Evolutionary conservation across 495 filamentous ascomycete genomes (phyloP), one percentile per base, ranked within the genome.

Genomic region (Trypethelium eluteriae): DNA sequence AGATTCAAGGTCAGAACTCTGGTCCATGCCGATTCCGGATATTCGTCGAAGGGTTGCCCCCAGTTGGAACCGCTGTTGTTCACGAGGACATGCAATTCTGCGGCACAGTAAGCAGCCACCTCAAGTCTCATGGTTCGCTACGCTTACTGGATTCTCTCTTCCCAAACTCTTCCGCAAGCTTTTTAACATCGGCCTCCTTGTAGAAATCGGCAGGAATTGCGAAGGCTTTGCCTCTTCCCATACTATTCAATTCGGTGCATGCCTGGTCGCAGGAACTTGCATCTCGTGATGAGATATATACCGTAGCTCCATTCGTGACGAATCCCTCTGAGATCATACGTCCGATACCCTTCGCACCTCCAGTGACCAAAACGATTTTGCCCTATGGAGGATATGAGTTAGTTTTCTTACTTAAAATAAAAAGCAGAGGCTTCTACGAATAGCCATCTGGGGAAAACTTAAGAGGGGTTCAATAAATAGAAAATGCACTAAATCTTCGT

Each of bases 241-340:
- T 73, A 7, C 80, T 84, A 73, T 87, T 88, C 46, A 89, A 77
- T 72, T 88, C 84, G 11, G 75, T 76, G 67, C 77, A 82, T 9
- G 85, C 85, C 67, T 83, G 64, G 35, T 84, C 83, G 71, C 85
- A 88, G 50, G 83, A 79, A 72, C 82, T 81, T 38, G 78, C 80
- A 72, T 88, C 88, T 53, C 89, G 87, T 3, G 89, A 91, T 7
- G 88, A 89, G 67, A 94, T 92, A 76, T 93, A 93, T 39, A 93
- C 90, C 56, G 64, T 73, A 32, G 74, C 72, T 44, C 73, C 73
- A 63, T 74, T 74, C 34, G 46, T 36, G 36, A 76, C 71, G 56
- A 76, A 76, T 35, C 74, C 74, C 62, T 73, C 68, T 0, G 71
- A 73, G n/a, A 76, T 76, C 74, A 74, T 74, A 41, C 71, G 73